phyloP scores from a whole-genome alignment of 257 asterid species.

The Solanum sparsipilum region DNA sequence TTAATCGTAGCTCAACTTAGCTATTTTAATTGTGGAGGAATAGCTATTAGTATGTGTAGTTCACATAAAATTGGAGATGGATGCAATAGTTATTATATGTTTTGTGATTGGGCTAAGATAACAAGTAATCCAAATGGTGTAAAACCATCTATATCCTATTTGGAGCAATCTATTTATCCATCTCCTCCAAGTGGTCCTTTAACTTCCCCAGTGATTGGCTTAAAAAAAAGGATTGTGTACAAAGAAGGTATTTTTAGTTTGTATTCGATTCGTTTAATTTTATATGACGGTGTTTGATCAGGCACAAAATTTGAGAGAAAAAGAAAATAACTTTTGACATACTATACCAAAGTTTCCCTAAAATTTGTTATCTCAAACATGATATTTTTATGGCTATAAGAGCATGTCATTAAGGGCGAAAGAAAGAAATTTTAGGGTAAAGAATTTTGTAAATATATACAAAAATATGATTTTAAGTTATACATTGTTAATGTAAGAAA shows the following conservation, averaged over 20 bases:
- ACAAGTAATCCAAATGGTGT: neutral
- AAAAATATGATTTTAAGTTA: neutral
- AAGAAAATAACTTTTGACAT: neutral
- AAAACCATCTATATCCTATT: neutral
- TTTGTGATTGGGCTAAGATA: neutral
- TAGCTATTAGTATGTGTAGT: neutral
- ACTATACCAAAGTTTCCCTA: neutral
- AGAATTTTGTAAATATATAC: neutral
- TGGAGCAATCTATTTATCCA: neutral
- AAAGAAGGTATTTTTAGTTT: neutral
- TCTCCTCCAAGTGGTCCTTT: neutral
- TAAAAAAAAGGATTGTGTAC: neutral
- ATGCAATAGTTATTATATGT: neutral
- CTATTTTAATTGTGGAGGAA: neutral
- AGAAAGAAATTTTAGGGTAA: neutral
- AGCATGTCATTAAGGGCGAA: neutral
- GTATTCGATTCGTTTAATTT: neutral
- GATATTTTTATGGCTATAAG: neutral
- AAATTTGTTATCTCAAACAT: neutral
- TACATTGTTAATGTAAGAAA: neutral
- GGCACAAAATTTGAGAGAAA: neutral
- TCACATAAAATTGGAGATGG: neutral
- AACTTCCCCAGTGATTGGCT: neutral
- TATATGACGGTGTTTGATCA: neutral
- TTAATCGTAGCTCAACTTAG: neutral